Conservation (phyloP, 169 alveolate species). For the Plasmodium relictum region DNA sequence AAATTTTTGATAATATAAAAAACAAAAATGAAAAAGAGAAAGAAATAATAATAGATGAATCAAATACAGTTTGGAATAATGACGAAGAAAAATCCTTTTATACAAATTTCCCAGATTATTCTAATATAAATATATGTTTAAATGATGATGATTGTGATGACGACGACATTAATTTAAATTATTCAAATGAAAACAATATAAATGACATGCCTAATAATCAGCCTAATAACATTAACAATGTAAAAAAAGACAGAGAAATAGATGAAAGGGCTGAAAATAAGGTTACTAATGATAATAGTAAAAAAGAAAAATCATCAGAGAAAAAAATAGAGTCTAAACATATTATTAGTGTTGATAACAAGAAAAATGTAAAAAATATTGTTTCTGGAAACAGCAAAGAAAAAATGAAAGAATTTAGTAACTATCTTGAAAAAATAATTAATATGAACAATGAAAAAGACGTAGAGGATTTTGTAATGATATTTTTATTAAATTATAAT, state of each 20-base stretch:
- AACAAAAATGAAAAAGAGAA: conserved; percentile 26
- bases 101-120: conserved; percentile 49
- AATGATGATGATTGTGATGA: conserved; percentile 63
- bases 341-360: neutral
- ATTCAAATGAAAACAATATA: neutral
- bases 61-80: conserved; percentile 18
- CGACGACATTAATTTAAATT: neutral
- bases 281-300: neutral
- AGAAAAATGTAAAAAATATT: neutral
- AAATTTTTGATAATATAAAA: conserved; percentile 32
- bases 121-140: conserved; percentile 30
- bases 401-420: conserved; percentile 24
- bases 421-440: conserved; percentile 21
- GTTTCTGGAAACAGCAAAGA: neutral
- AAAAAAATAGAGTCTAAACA: neutral
- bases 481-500: conserved; percentile 47
- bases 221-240: neutral
- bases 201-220: neutral
- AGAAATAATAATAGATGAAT: conserved; percentile 18
- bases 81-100: conserved; percentile 44
- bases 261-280: neutral
- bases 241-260: neutral
- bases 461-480: conserved; percentile 45
- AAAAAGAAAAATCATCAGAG: neutral
- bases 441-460: conserved; percentile 58